These are phyloP conservation scores for Lachnellula suecica DNA, from an alignment of 2,329 filamentous ascomycete genomes.

Conservation along the genomic window DNA sequence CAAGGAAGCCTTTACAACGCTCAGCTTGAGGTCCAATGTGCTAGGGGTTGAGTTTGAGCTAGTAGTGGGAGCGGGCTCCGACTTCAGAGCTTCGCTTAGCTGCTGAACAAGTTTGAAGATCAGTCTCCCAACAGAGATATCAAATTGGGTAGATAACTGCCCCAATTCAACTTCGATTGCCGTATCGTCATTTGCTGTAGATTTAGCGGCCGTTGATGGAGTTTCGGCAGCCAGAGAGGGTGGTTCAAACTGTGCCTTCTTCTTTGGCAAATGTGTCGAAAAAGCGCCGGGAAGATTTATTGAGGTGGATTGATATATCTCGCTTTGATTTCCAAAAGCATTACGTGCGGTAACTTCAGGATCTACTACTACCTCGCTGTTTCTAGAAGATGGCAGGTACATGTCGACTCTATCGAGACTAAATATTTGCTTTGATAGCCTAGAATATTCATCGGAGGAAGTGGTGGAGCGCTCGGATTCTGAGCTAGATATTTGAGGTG, in stretches of 20 bases:
- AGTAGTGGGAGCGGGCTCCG: slow-evolving; percentile 6
- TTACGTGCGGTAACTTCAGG: slow-evolving; percentile 12
- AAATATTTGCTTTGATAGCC: slow-evolving; percentile 35
- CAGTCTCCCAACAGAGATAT: slow-evolving; percentile 33
- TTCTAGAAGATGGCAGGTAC: slow-evolving; percentile 28
- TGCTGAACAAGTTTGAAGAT: slow-evolving; percentile 30
- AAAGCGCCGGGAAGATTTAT: slow-evolving; percentile 61
- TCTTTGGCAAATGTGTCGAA: slow-evolving; percentile 42
- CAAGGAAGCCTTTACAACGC: slow-evolving; percentile 27
- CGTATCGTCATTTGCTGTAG: slow-evolving; percentile 7
- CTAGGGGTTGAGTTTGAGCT: slow-evolving; percentile 3
- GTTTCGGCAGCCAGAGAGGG: background rate
- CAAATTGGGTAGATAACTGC: slow-evolving; percentile 29
- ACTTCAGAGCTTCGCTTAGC: slow-evolving; percentile 24
- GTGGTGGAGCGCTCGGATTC: slow-evolving; percentile 26
- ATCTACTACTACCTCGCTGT: slow-evolving; percentile 1
- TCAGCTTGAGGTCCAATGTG: slow-evolving; percentile 21
- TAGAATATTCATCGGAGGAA: slow-evolving; percentile 26
- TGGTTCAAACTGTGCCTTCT: slow-evolving; percentile 6
- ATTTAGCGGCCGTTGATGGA: slow-evolving; percentile 3
- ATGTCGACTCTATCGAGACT: slow-evolving; percentile 35
- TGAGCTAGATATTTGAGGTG: slow-evolving; percentile 23
- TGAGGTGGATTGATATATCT: slow-evolving; percentile 34
- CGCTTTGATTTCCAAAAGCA: slow-evolving; percentile 21
- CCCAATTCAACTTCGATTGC: slow-evolving; percentile 30